Evolutionary conservation across 2,329 filamentous ascomycete genomes (phyloP).

Genomic region (Microdochium nivale): DNA sequence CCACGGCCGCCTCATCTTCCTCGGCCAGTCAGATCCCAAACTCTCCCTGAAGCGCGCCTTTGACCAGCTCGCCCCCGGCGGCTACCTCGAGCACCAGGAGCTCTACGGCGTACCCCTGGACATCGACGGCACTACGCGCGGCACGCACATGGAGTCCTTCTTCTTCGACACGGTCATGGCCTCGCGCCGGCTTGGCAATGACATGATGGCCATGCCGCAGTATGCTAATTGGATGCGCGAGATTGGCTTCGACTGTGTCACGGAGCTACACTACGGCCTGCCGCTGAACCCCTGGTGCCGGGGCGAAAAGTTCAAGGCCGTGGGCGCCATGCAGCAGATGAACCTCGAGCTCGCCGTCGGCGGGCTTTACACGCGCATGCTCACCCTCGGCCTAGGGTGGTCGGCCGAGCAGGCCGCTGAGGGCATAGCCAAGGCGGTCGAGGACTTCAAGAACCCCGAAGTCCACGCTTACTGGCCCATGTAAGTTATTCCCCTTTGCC

Average conservation of each 20-base stretch:
- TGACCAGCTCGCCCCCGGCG: constrained; percentile 5
- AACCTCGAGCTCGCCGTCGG: constrained; percentile 2
- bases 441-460: not conserved
- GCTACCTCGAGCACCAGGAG: constrained; percentile 6
- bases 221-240: constrained; percentile 5
- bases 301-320: constrained; percentile 2
- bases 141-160: constrained; percentile 2
- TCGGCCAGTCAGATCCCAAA: constrained; percentile 1
- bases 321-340: constrained; percentile 3
- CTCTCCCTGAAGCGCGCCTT: constrained; percentile 1
- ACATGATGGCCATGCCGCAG: constrained; percentile 1
- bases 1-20: constrained; percentile 5
- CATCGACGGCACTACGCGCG: constrained; percentile 1
- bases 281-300: constrained; percentile 3
- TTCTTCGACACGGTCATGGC: constrained; percentile 2
- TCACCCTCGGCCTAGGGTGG: constrained; percentile 2
- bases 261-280: constrained; percentile 2
- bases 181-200: not conserved
- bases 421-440: not conserved
- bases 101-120: constrained; percentile 4
- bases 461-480: constrained; percentile 5
- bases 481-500: constrained; percentile 1
- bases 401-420: constrained; percentile 1
- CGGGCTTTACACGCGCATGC: constrained; percentile 1
- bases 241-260: constrained; percentile 2